Evolutionary conservation across 148 eudicot genomes (phyloP).

Genomic region (Salicornia ramosissima): DNA sequence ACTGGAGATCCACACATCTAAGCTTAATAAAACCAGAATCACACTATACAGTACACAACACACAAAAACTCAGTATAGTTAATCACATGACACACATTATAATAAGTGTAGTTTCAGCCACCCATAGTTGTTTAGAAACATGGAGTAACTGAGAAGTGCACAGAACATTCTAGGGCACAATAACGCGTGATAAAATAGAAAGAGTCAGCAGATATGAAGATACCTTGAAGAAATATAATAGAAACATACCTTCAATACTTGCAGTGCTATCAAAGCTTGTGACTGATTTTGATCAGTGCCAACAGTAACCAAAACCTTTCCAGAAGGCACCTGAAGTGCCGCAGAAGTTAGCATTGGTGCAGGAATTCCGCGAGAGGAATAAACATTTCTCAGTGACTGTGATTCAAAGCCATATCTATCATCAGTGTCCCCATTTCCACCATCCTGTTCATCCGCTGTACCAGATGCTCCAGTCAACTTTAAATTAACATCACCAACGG

Average conservation of each 20-base stretch:
- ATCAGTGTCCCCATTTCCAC: slow-evolving; percentile 26
- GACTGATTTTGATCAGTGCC: slow-evolving; percentile 80
- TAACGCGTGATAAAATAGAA: background rate
- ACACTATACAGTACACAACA: no score
- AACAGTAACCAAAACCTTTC: slow-evolving; percentile 90
- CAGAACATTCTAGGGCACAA: background rate
- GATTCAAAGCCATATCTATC: slow-evolving; percentile 35
- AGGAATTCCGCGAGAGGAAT: slow-evolving; percentile 70
- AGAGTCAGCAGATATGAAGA: background rate
- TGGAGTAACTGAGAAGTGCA: background rate
- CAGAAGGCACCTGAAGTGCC: slow-evolving; percentile 66
- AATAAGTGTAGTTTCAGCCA: background rate
- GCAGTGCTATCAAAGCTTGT: slow-evolving; percentile 86
- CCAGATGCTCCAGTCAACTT: slow-evolving; percentile 27
- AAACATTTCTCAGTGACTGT: slow-evolving; percentile 30
- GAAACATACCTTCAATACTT: slow-evolving; percentile 74
- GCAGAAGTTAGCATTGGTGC: slow-evolving; percentile 81
- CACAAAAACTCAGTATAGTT: no score
- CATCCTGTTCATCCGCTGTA: slow-evolving; percentile 32
- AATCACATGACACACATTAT: background rate
- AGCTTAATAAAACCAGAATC: background rate
- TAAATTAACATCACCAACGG: slow-evolving; percentile 22
- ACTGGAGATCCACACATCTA: background rate
- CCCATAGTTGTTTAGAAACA: background rate
- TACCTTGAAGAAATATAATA: background rate